Conservation (phyloP, 352 stramenopile species). For the Saprolegnia parasitica region DNA sequence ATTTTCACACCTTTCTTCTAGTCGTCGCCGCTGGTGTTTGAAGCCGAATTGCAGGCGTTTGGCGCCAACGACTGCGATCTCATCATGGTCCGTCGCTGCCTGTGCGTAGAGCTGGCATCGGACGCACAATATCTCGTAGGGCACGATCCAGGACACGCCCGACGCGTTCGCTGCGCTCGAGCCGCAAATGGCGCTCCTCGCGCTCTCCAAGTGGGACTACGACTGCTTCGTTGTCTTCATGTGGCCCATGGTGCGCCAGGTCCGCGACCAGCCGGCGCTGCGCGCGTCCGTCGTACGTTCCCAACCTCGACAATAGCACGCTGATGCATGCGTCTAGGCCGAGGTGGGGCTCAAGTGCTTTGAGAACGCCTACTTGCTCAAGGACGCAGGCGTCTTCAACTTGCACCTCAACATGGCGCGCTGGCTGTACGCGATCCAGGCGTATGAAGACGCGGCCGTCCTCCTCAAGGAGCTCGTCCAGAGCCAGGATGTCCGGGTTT, state of each 20-base stretch:
- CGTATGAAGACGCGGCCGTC: background rate
- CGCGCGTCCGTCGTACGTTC: conserved; percentile 29
- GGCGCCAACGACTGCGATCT: conserved; percentile 72
- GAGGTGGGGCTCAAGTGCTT: conserved; percentile 40
- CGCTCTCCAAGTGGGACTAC: conserved; percentile 65
- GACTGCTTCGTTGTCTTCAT: conserved; percentile 65
- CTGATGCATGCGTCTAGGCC: conserved; percentile 23
- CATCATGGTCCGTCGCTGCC: conserved; percentile 44
- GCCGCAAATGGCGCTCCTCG: conserved; percentile 47
- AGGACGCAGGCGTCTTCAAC: conserved; percentile 34
- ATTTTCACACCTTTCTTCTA: background rate
- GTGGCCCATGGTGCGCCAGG: conserved; percentile 45
- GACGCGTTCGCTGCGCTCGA: conserved; percentile 31
- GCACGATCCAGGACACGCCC: conserved; percentile 1
- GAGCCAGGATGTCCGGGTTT: background rate
- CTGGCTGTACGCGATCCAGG: conserved; percentile 52
- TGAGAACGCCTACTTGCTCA: conserved; percentile 52
- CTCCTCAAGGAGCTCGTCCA: conserved; percentile 10
- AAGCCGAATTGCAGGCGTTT: conserved; percentile 43
- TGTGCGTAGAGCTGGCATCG: no score
- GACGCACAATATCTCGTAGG: conserved; percentile 40
- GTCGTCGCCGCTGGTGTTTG: conserved; percentile 17
- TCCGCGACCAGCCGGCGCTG: background rate
- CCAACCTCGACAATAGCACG: background rate
- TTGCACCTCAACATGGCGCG: conserved; percentile 46